phyloP scores from a whole-genome alignment of 768 basidiomycete species.

The Agrocybe praecox region DNA sequence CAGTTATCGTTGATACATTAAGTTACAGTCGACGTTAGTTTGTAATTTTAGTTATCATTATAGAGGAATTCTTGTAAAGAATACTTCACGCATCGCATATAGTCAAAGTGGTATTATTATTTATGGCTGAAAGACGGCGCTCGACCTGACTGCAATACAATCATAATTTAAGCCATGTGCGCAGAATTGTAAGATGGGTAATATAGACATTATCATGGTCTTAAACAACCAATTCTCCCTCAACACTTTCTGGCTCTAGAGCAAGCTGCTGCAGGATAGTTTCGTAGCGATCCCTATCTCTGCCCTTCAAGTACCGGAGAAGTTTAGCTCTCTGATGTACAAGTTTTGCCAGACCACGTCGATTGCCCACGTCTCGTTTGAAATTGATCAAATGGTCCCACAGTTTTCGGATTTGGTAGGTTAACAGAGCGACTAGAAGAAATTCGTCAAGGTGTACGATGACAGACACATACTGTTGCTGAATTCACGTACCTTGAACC shows the following conservation, averaged over 20 bases:
- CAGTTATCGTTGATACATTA: not conserved
- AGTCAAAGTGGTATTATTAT: not conserved
- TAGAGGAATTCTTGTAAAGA: not conserved
- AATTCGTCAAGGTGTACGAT: not conserved
- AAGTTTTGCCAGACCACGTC: conserved; percentile 72
- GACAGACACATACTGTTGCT: not conserved
- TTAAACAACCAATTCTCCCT: conserved; percentile 85
- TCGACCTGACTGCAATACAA: not conserved
- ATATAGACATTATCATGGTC: not conserved
- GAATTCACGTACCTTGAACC: conserved; percentile 77
- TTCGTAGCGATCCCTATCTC: conserved; percentile 74
- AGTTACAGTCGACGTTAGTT: not conserved
- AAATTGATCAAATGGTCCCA: conserved; percentile 71
- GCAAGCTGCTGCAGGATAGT: conserved; percentile 71
- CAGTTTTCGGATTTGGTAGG: conserved; percentile 82
- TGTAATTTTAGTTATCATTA: not conserved
- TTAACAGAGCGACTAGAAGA: conserved; percentile 77
- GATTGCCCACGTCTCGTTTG: conserved; percentile 77
- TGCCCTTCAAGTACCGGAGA: conserved; percentile 73
- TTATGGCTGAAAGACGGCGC: not conserved
- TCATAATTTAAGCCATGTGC: not conserved
- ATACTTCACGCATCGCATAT: not conserved
- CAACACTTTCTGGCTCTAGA: conserved; percentile 77
- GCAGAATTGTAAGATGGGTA: not conserved
- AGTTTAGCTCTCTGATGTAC: conserved; percentile 85